These are phyloP conservation scores for Nicotiana benthamiana DNA, from an alignment of 257 asterid genomes.

Conservation along the genomic window DNA sequence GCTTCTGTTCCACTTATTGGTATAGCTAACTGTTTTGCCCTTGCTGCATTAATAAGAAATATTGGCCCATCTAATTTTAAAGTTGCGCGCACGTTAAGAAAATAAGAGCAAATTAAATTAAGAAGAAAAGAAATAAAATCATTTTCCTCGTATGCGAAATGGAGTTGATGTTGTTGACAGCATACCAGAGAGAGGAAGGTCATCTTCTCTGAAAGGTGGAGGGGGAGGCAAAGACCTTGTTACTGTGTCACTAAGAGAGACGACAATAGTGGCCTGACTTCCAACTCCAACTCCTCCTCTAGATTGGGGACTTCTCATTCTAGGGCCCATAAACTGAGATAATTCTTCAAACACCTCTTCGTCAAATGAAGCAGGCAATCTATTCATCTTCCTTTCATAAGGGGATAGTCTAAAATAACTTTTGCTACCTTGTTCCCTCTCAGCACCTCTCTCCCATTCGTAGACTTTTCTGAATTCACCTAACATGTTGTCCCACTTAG, in stretches of 20 bases:
- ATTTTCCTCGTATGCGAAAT: no score
- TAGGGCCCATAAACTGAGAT: conserved; percentile 39
- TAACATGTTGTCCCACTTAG: conserved; percentile 49
- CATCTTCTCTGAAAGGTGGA: conserved; percentile 21
- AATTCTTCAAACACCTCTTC: conserved; percentile 47
- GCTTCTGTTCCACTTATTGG: conserved; percentile 18
- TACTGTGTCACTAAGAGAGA: neutral
- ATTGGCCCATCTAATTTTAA: neutral
- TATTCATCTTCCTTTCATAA: conserved; percentile 36
- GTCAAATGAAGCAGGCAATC: conserved; percentile 48
- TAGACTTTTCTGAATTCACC: conserved; percentile 46
- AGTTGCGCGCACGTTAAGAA: neutral
- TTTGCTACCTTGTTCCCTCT: conserved; percentile 34
- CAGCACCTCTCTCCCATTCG: conserved; percentile 48
- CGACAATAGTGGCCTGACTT: neutral
- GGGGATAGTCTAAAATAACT: conserved; percentile 42
- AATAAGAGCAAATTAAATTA: neutral
- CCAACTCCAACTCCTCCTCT: conserved; percentile 2
- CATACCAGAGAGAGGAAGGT: conserved; percentile 19
- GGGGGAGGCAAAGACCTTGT: conserved; percentile 24
- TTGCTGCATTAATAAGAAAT: neutral
- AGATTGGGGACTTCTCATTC: conserved; percentile 27
- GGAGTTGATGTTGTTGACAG: neutral
- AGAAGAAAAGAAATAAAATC: neutral
- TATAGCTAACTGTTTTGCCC: conserved; percentile 25